A percentile compares a stretch with the other conserved stretches of the same genome.
These are phyloP conservation scores for Acorus gramineus DNA, from an alignment of 106 monocot species.

Conservation along the genomic window DNA sequence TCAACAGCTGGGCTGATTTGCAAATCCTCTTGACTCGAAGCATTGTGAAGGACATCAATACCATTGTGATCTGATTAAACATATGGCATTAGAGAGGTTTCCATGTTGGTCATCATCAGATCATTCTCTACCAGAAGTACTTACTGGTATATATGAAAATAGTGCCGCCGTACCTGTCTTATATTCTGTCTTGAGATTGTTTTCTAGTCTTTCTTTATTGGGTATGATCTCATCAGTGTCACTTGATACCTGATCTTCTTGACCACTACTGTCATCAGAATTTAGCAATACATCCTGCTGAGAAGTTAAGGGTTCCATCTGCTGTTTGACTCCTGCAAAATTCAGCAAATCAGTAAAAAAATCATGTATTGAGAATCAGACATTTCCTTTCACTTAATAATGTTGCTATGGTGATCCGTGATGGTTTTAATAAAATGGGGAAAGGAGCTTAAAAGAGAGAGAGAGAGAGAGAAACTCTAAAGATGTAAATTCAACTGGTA, in stretches of 20 bases:
- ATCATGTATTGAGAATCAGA: background rate
- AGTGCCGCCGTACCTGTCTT: conserved; percentile 33
- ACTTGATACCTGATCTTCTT: conserved; percentile 17
- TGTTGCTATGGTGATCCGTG: too few relatives aligned
- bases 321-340: conserved; percentile 38
- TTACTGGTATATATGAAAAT: conserved; percentile 19
- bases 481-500: too few relatives aligned
- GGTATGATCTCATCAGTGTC: conserved; percentile 2
- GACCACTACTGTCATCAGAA: conserved; percentile 18
- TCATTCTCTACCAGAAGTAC: conserved; percentile 11
- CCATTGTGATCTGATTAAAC: conserved; percentile 8
- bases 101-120: conserved; percentile 14
- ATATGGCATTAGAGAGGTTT: conserved; percentile 8
- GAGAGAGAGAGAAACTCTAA: too few relatives aligned
- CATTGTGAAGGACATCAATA: conserved; percentile 11
- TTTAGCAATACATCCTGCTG: conserved; percentile 35
- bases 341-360: background rate
- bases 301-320: conserved; percentile 42
- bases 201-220: conserved; percentile 13
- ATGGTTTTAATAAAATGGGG: too few relatives aligned
- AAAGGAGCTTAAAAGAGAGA: too few relatives aligned
- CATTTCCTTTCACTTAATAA: background rate
- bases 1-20: conserved; percentile 13
- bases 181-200: conserved; percentile 9
- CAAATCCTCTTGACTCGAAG: conserved; percentile 15